Percentiles rank a stretch among this genome's conserved stretches.
Conservation (phyloP, 2,329 filamentous ascomycete genomes). For the Aspergillus hiratsukae region DNA sequence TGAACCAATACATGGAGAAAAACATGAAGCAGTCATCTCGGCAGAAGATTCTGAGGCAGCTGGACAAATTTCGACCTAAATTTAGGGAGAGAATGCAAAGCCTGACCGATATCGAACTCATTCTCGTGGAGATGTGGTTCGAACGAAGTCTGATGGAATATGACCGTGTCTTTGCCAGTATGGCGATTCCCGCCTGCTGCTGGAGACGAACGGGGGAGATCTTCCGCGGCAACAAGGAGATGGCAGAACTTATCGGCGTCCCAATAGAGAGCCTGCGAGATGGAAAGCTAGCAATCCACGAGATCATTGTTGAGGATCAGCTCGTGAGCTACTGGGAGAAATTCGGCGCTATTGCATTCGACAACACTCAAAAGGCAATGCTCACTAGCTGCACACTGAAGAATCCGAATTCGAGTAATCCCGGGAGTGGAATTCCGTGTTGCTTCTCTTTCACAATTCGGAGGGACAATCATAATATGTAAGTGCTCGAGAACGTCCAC, state of each 20-base stretch:
- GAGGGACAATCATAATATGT: slow-evolving; percentile 95
- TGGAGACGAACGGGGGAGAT: slow-evolving; percentile 97
- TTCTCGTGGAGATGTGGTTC: slow-evolving; percentile 99
- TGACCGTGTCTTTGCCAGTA: slow-evolving; percentile 95
- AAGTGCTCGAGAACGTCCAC: slow-evolving; percentile 39
- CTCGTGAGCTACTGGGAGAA: slow-evolving; percentile 98
- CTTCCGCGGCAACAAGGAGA: slow-evolving; percentile 95
- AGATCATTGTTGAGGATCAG: slow-evolving; percentile 92
- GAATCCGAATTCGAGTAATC: slow-evolving; percentile 62
- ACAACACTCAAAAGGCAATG: slow-evolving; percentile 87
- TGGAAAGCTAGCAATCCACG: slow-evolving; percentile 89
- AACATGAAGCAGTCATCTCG: slow-evolving; percentile 78
- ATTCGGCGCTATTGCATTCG: slow-evolving; percentile 96
- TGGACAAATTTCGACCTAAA: slow-evolving; percentile 90
- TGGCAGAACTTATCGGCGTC: slow-evolving; percentile 93
- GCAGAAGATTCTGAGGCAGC: slow-evolving; percentile 84
- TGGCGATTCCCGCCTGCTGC: slow-evolving; percentile 96
- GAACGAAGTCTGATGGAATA: slow-evolving; percentile 96
- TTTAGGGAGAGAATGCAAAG: slow-evolving; percentile 92
- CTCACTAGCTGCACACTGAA: slow-evolving; percentile 90
- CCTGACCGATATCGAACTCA: slow-evolving; percentile 87
- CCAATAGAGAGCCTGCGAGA: slow-evolving; percentile 87
- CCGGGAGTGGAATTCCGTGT: slow-evolving; percentile 72
- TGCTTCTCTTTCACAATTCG: slow-evolving; percentile 98
- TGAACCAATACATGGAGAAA: slow-evolving; percentile 87